These are phyloP conservation scores for Chlorokybus atmophyticus DNA, from an alignment of 139 green algal genomes.

Conservation along the genomic window DNA sequence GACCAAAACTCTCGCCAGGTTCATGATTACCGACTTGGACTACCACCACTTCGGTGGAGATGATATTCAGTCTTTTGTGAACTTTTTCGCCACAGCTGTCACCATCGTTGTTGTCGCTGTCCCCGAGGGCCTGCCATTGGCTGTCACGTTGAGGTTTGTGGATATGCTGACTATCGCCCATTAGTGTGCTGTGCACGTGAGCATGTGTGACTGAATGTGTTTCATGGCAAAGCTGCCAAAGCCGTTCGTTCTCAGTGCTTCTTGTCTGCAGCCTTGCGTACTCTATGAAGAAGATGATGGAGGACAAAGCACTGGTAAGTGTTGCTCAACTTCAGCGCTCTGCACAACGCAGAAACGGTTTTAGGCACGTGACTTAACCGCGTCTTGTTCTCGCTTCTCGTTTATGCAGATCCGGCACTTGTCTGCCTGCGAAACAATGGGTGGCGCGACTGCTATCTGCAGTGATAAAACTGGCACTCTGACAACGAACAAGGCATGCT, in stretches of 20 bases:
- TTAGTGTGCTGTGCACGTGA: not conserved
- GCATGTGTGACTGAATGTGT: not conserved
- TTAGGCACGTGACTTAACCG: too few relatives aligned
- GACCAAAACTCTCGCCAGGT: too few relatives aligned
- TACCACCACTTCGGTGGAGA: slow-evolving; percentile 5
- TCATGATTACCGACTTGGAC: slow-evolving; percentile 3
- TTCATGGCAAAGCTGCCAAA: not conserved
- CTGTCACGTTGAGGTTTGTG: slow-evolving; percentile 33
- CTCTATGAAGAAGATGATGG: slow-evolving; percentile 91
- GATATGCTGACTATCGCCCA: too few relatives aligned
- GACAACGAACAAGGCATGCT: slow-evolving; percentile 91
- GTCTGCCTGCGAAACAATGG: slow-evolving; percentile 93
- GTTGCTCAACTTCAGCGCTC: too few relatives aligned
- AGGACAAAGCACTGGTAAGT: slow-evolving; percentile 81
- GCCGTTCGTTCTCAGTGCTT: slow-evolving; percentile 2
- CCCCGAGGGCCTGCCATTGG: slow-evolving; percentile 72
- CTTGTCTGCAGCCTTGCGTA: slow-evolving; percentile 30
- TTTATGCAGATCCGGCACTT: slow-evolving; percentile 45
- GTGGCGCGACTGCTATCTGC: slow-evolving; percentile 92
- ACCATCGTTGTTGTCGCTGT: slow-evolving; percentile 86
- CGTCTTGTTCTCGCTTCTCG: too few relatives aligned
- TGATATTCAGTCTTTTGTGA: slow-evolving; percentile 52
- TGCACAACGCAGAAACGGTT: too few relatives aligned
- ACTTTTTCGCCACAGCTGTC: slow-evolving; percentile 83
- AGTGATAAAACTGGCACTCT: slow-evolving; percentile 94